A percentile compares a stretch with the other conserved stretches of the same genome.
These are phyloP conservation scores for Cytospora paraplurivora DNA, from an alignment of 2,329 filamentous ascomycete species.

Conservation along the genomic window DNA sequence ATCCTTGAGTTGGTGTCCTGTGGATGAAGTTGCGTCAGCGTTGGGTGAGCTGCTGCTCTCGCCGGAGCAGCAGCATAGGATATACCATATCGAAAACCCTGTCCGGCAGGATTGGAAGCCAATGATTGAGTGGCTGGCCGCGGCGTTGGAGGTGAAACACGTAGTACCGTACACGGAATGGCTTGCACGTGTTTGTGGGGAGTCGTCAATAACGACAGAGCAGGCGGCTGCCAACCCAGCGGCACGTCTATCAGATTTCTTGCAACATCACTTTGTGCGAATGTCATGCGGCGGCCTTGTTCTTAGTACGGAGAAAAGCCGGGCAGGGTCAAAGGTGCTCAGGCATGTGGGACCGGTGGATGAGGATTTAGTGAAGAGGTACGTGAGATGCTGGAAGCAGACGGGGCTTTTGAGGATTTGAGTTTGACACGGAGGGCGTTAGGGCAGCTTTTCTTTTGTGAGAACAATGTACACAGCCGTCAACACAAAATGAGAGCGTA, in stretches of 20 bases:
- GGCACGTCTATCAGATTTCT: background rate
- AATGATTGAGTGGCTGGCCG: constrained; percentile 13
- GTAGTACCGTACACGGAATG: background rate
- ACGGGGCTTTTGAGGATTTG: too few relatives aligned
- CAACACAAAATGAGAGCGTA: too few relatives aligned
- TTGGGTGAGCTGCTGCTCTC: constrained; percentile 34
- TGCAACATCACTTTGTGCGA: background rate
- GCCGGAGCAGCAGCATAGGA: constrained; percentile 10
- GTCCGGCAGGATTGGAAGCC: constrained; percentile 10
- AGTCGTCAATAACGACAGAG: background rate
- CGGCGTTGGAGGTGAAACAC: background rate
- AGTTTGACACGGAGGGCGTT: too few relatives aligned
- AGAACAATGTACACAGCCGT: too few relatives aligned
- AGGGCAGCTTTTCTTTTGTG: too few relatives aligned
- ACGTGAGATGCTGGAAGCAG: too few relatives aligned
- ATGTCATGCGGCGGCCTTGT: constrained; percentile 1
- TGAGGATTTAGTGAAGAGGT: too few relatives aligned
- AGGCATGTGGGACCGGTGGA: too few relatives aligned
- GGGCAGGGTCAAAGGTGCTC: too few relatives aligned
- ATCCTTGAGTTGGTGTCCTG: constrained; percentile 48
- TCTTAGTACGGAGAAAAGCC: constrained; percentile 21
- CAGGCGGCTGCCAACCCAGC: constrained; percentile 5
- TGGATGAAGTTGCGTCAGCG: constrained; percentile 40
- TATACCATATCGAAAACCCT: constrained; percentile 23
- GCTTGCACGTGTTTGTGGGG: background rate